phyloP scores from a whole-genome alignment of 176 grass and related monocot species.

The Aegilops speltoides region DNA sequence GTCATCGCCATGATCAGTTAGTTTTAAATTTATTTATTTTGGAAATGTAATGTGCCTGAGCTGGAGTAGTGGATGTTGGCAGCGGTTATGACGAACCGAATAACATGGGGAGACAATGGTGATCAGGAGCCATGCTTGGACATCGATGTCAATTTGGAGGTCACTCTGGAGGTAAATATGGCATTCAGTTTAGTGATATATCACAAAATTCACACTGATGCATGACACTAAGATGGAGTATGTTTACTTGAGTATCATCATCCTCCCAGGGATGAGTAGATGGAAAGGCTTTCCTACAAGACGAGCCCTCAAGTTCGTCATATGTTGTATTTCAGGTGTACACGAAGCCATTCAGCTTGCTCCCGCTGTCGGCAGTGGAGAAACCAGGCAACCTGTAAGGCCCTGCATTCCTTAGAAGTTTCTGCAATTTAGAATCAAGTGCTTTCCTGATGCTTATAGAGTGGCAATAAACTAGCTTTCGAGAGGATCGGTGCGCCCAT shows the following conservation, averaged over 20 bases:
- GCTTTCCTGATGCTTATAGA: background rate
- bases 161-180: slow-evolving; percentile 63
- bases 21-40: background rate
- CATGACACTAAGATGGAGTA: background rate
- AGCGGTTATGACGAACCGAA: slow-evolving; percentile 83
- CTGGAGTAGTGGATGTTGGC: background rate
- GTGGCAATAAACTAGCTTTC: background rate
- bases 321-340: slow-evolving; percentile 55
- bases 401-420: background rate
- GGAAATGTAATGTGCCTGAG: background rate
- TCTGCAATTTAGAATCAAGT: no score
- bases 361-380: slow-evolving; percentile 87
- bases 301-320: background rate
- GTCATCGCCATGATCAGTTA: background rate
- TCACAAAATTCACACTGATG: background rate
- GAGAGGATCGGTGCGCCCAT: background rate
- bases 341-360: slow-evolving; percentile 82
- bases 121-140: slow-evolving; percentile 51
- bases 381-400: slow-evolving; percentile 86
- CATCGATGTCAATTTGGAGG: slow-evolving; percentile 73
- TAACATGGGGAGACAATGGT: slow-evolving; percentile 61
- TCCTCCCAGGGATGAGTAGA: background rate
- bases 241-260: background rate
- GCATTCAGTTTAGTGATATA: background rate
- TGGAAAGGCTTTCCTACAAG: background rate